A percentile compares a stretch with the other conserved stretches of the same genome.
Evolutionary conservation across 441 rosid species (phyloP).

Genomic region (Eutrema salsugineum): DNA sequence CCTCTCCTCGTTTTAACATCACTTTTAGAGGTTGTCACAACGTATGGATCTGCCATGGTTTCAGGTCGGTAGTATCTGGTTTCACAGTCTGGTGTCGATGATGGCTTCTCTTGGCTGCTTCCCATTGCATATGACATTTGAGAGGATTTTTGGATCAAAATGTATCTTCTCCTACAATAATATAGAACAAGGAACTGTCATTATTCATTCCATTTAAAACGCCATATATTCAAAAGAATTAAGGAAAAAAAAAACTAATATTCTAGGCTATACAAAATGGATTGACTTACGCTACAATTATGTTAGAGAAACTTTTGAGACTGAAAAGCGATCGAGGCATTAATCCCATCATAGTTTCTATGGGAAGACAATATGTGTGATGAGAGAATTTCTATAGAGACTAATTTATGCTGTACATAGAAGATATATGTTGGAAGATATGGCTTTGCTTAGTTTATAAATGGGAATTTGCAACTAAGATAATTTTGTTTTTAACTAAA

Average conservation of each 20-base stretch:
- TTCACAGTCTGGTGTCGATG: constrained; percentile 4
- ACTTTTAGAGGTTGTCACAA: not conserved
- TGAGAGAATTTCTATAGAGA: not conserved
- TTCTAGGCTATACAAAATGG: not conserved
- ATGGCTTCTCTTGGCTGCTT: constrained; percentile 19
- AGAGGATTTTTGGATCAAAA: not conserved
- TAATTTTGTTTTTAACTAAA: not conserved
- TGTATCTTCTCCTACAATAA: constrained; percentile 7
- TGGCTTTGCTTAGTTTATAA: not conserved
- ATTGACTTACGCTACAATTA: constrained; percentile 1
- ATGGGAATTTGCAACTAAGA: not conserved
- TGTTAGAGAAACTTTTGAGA: constrained; percentile 7
- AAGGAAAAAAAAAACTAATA: not conserved
- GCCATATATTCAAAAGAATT: not conserved
- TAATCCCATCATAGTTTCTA: not conserved
- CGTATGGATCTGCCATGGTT: not conserved
- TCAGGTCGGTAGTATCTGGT: constrained; percentile 16
- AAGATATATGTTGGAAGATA: not conserved
- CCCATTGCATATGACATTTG: constrained; percentile 4
- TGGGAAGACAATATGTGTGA: not conserved
- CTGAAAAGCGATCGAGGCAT: constrained; percentile 18
- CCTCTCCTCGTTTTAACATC: constrained; percentile 17
- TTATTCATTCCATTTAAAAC: not conserved
- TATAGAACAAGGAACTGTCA: not conserved
- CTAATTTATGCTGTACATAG: no score